Conservation (phyloP, 345 rosid species). For the Iberis pinnata region DNA sequence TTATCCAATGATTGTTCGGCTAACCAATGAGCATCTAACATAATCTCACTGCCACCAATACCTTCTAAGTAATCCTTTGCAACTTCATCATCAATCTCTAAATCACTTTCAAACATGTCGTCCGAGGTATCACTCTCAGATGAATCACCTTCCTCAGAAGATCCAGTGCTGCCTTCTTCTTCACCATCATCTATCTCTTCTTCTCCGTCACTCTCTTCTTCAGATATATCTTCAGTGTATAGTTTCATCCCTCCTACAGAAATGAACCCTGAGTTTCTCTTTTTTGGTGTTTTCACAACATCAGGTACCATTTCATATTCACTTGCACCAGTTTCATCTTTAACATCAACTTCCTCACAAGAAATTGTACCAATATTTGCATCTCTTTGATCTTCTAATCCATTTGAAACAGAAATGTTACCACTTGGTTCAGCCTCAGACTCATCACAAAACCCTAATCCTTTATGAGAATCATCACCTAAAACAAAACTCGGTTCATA, state of each 20-base stretch:
- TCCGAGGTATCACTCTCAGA: constrained; percentile 47
- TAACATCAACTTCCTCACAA: constrained; percentile 35
- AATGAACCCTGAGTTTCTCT: constrained; percentile 62
- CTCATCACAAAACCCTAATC: constrained; percentile 56
- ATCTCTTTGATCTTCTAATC: constrained; percentile 32
- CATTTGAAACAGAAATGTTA: constrained; percentile 37
- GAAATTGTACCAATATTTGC: neutral
- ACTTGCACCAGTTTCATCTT: constrained; percentile 23
- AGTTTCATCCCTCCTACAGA: constrained; percentile 71
- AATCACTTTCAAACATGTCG: constrained; percentile 39
- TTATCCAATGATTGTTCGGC: constrained; percentile 38
- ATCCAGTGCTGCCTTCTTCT: constrained; percentile 35
- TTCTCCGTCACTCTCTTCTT: constrained; percentile 44
- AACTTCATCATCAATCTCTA: constrained; percentile 68
- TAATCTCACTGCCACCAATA: constrained; percentile 59
- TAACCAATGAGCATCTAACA: constrained; percentile 58
- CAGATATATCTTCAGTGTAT: constrained; percentile 69
- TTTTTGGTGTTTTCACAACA: constrained; percentile 27
- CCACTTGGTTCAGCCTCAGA: constrained; percentile 43
- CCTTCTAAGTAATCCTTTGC: constrained; percentile 87
- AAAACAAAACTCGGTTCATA: constrained; percentile 57
- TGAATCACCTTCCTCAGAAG: constrained; percentile 32
- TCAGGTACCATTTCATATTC: constrained; percentile 34
- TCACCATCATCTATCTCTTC: constrained; percentile 29
- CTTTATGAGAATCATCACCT: constrained; percentile 54